Evolutionary conservation across 805 yeast genomes (phyloP).

Genomic region (Clavispora asparagi): DNA sequence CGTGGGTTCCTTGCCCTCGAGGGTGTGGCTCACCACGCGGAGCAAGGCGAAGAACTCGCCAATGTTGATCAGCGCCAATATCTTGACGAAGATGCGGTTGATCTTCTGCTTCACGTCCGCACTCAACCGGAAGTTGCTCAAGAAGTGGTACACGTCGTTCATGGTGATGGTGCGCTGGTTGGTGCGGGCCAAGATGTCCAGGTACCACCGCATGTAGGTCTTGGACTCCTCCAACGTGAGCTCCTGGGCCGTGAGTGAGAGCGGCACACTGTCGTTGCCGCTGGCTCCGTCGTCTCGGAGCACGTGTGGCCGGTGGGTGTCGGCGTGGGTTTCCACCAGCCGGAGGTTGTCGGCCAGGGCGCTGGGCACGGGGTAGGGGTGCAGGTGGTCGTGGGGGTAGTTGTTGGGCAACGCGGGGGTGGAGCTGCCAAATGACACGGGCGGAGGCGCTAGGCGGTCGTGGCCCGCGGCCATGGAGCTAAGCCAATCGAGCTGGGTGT

Average conservation of each 20-base stretch:
- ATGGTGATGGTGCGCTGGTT: slow-evolving; percentile 62
- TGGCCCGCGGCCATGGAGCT: slow-evolving; percentile 1
- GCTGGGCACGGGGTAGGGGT: slow-evolving; percentile 6
- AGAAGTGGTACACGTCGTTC: slow-evolving; percentile 72
- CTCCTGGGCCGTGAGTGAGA: slow-evolving; percentile 61
- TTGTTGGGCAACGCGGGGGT: background rate
- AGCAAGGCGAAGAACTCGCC: slow-evolving; percentile 89
- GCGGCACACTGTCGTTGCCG: slow-evolving; percentile 46
- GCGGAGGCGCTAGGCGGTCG: slow-evolving; percentile 9
- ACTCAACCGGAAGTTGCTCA: slow-evolving; percentile 69
- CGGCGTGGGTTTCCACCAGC: background rate
- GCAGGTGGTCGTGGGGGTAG: background rate
- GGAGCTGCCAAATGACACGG: slow-evolving; percentile 10
- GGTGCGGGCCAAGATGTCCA: slow-evolving; percentile 71
- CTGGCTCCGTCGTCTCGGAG: slow-evolving; percentile 1
- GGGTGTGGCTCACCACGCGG: slow-evolving; percentile 70
- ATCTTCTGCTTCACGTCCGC: slow-evolving; percentile 47
- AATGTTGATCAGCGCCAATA: slow-evolving; percentile 60
- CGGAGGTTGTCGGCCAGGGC: slow-evolving; percentile 13
- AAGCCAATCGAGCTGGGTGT: slow-evolving; percentile 12
- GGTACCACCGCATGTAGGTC: slow-evolving; percentile 91
- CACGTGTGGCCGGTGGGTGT: too few species aligned
- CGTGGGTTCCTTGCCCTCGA: slow-evolving; percentile 49
- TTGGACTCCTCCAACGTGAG: slow-evolving; percentile 73
- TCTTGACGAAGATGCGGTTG: slow-evolving; percentile 44